phyloP scores from a whole-genome alignment of 2,329 filamentous ascomycete species.

The Sclerotinia trifoliorum region DNA sequence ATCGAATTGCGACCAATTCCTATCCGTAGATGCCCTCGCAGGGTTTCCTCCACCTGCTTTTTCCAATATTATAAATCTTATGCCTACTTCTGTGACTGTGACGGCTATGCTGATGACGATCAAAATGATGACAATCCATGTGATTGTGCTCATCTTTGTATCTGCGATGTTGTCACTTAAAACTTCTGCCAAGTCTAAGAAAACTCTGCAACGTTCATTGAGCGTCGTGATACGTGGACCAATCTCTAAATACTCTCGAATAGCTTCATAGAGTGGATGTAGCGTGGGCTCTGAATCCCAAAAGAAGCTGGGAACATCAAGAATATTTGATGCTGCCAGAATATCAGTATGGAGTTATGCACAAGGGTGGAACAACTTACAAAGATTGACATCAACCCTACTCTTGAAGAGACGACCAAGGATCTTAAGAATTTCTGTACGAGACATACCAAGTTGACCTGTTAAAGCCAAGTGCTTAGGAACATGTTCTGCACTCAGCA shows the following conservation, averaged over 20 bases:
- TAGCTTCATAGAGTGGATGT: slow-evolving; percentile 88
- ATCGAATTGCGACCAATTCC: slow-evolving; percentile 36
- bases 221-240: slow-evolving; percentile 93
- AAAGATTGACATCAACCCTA: slow-evolving; percentile 94
- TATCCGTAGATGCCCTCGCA: slow-evolving; percentile 5
- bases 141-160: slow-evolving; percentile 92
- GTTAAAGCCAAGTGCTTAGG: slow-evolving; percentile 86
- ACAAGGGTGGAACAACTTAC: slow-evolving; percentile 55
- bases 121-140: slow-evolving; percentile 96
- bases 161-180: slow-evolving; percentile 89
- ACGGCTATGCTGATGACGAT: slow-evolving; percentile 90
- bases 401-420: slow-evolving; percentile 89
- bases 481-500: slow-evolving; percentile 89
- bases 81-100: slow-evolving; percentile 82
- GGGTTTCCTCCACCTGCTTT: slow-evolving; percentile 34
- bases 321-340: slow-evolving; percentile 78
- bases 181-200: slow-evolving; percentile 94
- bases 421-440: slow-evolving; percentile 89
- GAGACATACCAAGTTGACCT: slow-evolving; percentile 84
- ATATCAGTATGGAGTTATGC: slow-evolving; percentile 28
- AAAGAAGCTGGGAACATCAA: slow-evolving; percentile 96
- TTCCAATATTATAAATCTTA: slow-evolving; percentile 75
- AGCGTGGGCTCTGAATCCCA: slow-evolving; percentile 97
- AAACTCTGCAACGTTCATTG: slow-evolving; percentile 94
- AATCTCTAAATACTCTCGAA: slow-evolving; percentile 97